These are phyloP conservation scores for Microbotryum silenes-acaulis DNA, from an alignment of 1,284 basidiomycete genomes.

Conservation along the genomic window DNA sequence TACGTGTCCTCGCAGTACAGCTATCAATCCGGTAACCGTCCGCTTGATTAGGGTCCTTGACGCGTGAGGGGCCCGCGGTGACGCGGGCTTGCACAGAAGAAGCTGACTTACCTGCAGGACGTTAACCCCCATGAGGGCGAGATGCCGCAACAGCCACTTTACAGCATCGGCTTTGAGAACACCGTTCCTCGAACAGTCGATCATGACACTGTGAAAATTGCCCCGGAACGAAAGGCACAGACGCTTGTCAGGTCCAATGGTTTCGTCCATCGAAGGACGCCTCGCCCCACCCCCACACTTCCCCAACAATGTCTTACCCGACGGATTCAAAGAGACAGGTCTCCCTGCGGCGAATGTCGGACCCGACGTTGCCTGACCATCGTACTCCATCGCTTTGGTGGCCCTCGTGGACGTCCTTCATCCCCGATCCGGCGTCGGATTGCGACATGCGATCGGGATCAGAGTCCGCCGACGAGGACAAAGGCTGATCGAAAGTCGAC, in stretches of 20 bases:
- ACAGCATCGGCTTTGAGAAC: slow-evolving; percentile 37
- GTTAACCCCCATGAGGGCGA: slow-evolving; percentile 40
- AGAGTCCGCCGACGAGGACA: background rate
- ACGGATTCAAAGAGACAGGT: slow-evolving; percentile 30
- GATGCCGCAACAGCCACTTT: slow-evolving; percentile 37
- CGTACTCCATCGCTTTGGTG: background rate
- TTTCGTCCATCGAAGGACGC: no score
- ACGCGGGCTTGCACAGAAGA: no score
- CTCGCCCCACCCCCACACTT: background rate
- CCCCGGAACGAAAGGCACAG: background rate
- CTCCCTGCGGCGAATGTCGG: slow-evolving; percentile 22
- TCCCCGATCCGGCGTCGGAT: background rate
- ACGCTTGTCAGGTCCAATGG: background rate
- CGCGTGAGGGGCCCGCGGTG: no score
- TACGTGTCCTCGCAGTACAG: slow-evolving; percentile 39
- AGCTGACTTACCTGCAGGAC: slow-evolving; percentile 34
- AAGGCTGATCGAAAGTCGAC: slow-evolving; percentile 16
- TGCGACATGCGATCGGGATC: slow-evolving; percentile 7
- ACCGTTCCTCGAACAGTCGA: slow-evolving; percentile 43
- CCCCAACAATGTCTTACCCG: slow-evolving; percentile 14
- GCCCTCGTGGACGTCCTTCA: background rate
- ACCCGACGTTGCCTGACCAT: slow-evolving; percentile 16
- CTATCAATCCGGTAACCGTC: background rate
- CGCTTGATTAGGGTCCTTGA: background rate
- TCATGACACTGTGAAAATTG: slow-evolving; percentile 37